Evolutionary conservation across 1,139 yeast genomes (phyloP).

Genomic region (Trichomonascaceae sp.): DNA sequence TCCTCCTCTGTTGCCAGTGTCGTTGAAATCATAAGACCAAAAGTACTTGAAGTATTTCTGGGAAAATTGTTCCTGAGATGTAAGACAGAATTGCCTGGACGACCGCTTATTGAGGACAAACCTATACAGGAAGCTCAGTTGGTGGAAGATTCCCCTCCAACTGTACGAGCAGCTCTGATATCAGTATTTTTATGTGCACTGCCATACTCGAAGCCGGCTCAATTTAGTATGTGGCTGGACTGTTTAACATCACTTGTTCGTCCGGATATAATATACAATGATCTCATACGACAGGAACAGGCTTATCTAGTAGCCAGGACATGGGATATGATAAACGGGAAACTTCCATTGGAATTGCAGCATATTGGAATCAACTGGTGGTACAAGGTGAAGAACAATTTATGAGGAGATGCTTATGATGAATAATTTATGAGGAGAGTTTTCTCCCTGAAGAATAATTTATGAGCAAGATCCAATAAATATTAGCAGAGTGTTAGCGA

Average conservation of each 20-base stretch:
- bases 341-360: conserved; percentile 53
- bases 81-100: conserved; percentile 25
- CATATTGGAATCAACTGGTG: conserved; percentile 65
- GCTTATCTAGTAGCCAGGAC: conserved; percentile 32
- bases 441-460: no score
- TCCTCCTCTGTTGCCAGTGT: conserved; percentile 47
- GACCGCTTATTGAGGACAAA: conserved; percentile 35
- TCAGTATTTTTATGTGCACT: conserved; percentile 46
- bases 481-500: no score
- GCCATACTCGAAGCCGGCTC: conserved; percentile 47
- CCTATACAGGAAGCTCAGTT: conserved; percentile 26
- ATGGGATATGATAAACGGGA: conserved; percentile 41
- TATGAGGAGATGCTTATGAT: neutral
- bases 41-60: conserved; percentile 38
- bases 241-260: conserved; percentile 9
- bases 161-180: conserved; percentile 50
- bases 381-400: conserved; percentile 33
- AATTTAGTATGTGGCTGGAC: conserved; percentile 43
- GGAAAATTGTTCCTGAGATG: conserved; percentile 37
- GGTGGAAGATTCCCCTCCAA: conserved; percentile 30
- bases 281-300: conserved; percentile 28
- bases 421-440: no score
- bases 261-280: conserved; percentile 12
- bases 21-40: conserved; percentile 33
- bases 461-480: no score